Conservation (phyloP, 2,329 filamentous ascomycete species). For the Volutella citrinella region DNA sequence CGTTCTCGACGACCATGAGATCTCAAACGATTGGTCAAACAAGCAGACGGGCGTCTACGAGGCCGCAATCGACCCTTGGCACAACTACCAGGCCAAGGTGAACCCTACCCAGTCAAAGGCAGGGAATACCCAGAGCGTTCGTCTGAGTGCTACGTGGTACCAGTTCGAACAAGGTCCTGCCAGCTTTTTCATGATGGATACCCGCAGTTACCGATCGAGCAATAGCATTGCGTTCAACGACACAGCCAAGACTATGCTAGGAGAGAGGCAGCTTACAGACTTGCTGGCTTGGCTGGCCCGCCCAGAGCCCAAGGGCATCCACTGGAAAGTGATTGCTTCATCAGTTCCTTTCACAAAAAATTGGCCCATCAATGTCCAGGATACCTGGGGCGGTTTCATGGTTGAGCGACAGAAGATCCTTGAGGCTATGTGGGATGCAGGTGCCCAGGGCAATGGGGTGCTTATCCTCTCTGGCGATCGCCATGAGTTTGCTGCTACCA, state of each 20-base stretch:
- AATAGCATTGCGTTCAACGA: constrained; percentile 58
- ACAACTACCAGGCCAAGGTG: constrained; percentile 77
- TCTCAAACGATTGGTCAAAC: constrained; percentile 86
- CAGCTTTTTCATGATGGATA: constrained; percentile 93
- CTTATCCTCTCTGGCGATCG: constrained; percentile 85
- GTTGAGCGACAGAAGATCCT: constrained; percentile 75
- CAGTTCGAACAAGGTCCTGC: constrained; percentile 87
- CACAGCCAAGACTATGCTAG: constrained; percentile 81
- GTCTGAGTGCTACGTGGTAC: constrained; percentile 72
- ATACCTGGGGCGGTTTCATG: constrained; percentile 94
- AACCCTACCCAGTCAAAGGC: constrained; percentile 72
- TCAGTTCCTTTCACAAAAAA: constrained; percentile 97
- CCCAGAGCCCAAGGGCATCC: constrained; percentile 71
- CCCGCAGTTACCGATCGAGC: constrained; percentile 77
- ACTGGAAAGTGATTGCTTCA: constrained; percentile 91
- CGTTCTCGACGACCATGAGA: constrained; percentile 95
- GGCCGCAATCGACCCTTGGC: constrained; percentile 79
- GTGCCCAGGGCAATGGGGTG: constrained; percentile 71
- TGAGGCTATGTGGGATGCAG: constrained; percentile 88
- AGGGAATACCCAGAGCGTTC: constrained; percentile 37
- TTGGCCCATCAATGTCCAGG: constrained; percentile 82
- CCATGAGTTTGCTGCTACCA: constrained; percentile 95
- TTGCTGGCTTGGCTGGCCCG: constrained; percentile 73
- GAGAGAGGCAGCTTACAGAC: constrained; percentile 72
- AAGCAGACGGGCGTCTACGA: constrained; percentile 79